phyloP scores from a whole-genome alignment of 2,329 filamentous ascomycete genomes.

The Fusarium sp. region DNA sequence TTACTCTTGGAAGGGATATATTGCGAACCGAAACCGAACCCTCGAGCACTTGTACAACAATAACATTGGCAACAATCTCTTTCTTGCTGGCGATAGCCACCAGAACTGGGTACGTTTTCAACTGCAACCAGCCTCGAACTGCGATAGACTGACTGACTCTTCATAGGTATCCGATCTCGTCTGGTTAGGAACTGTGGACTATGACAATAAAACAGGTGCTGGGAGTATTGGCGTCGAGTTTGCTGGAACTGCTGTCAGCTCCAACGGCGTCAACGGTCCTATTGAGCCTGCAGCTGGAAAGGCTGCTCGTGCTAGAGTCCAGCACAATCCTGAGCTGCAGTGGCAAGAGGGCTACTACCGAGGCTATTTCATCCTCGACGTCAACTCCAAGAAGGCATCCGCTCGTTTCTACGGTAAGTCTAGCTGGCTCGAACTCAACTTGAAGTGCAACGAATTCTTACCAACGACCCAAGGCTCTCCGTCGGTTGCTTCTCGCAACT shows the following conservation, averaged over 20 bases:
- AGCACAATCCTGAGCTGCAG: constrained; percentile 71
- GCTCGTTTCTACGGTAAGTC: constrained; percentile 69
- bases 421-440: not conserved
- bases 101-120: constrained; percentile 30
- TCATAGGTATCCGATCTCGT: constrained; percentile 67
- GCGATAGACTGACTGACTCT: not conserved
- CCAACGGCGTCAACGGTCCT: constrained; percentile 53
- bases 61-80: constrained; percentile 77
- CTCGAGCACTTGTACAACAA: constrained; percentile 73
- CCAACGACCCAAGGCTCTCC: constrained; percentile 52
- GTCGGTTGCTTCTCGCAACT: constrained; percentile 67
- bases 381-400: constrained; percentile 66
- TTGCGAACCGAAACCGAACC: constrained; percentile 77
- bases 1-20: constrained; percentile 61
- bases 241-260: constrained; percentile 71
- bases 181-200: constrained; percentile 65
- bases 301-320: constrained; percentile 31
- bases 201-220: constrained; percentile 63
- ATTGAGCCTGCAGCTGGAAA: constrained; percentile 53
- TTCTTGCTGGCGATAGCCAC: constrained; percentile 77
- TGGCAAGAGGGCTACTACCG: constrained; percentile 81
- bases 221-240: constrained; percentile 72
- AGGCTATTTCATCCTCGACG: constrained; percentile 75
- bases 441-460: rapidly evolving
- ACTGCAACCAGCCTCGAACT: rapidly evolving